phyloP scores from a whole-genome alignment of 2,329 filamentous ascomycete genomes.

The Pseudopyrenochaeta lycopersici region DNA sequence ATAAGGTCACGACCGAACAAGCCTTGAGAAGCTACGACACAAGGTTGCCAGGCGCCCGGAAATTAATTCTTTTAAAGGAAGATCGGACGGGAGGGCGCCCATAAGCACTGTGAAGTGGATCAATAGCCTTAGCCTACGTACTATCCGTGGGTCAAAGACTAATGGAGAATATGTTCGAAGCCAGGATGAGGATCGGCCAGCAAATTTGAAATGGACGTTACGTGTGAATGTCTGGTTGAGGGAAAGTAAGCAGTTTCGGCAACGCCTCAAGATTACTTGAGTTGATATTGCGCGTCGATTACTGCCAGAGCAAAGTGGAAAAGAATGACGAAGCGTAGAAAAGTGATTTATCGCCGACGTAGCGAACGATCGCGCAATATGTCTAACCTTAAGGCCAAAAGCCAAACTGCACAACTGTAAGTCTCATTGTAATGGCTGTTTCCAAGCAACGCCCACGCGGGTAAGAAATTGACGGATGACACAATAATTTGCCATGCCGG shows the following conservation, averaged over 20 bases:
- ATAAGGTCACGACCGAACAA: constrained; percentile 31
- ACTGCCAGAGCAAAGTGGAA: constrained; percentile 2
- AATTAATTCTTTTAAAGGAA: constrained; percentile 35
- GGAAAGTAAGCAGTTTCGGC: constrained; percentile 24
- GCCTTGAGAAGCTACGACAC: constrained; percentile 33
- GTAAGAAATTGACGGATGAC: constrained; percentile 30
- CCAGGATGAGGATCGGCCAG: constrained; percentile 4
- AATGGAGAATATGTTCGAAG: background rate
- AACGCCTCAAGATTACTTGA: constrained; percentile 35
- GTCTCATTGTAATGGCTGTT: background rate
- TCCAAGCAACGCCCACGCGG: constrained; percentile 9
- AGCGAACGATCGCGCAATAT: constrained; percentile 5
- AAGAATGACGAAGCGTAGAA: constrained; percentile 4
- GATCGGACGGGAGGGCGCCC: constrained; percentile 15
- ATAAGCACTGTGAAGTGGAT: constrained; percentile 16
- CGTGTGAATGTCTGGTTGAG: constrained; percentile 14
- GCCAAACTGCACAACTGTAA: background rate
- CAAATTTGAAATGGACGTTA: constrained; percentile 17
- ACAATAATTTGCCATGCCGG: constrained; percentile 31
- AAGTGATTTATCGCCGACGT: constrained; percentile 1
- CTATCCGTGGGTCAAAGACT: constrained; percentile 4
- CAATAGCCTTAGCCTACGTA: constrained; percentile 11
- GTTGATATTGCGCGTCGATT: constrained; percentile 37
- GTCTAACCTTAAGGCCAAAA: constrained; percentile 7
- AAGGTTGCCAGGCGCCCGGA: constrained; percentile 32